Base-by-base conservation (phyloP, 192 early-diverging fungal genomes). In the Gryganskiella cystojenkinii region DNA sequence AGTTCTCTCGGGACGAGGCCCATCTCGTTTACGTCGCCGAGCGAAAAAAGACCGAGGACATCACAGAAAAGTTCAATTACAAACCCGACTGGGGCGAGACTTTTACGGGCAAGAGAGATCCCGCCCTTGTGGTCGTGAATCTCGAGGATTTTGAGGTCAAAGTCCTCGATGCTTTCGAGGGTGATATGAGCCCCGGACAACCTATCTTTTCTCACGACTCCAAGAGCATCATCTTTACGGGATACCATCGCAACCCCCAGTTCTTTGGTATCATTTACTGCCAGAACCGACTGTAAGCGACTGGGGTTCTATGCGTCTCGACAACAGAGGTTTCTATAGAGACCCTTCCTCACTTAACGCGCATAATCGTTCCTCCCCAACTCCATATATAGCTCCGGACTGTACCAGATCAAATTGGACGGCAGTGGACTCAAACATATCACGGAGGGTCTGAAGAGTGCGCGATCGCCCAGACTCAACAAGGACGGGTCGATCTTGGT, bases 41-140 rank as follows among this genome's bases (percentile, higher is more conserved):
- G 80, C 82, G 81, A 28, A 86, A 88, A 81, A 67, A 83, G 62
- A 67, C 62, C 5, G 82, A 83, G 27, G 80, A 83, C 55, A 62
- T 71, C n/a, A 54, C 24, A 17, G 55, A 76, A 54, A 81, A 82
- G 54, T 90, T 82, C 60, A 74, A 69, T 43, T 83, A 83, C 61
- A 83, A 80, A 19, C 82, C 86, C 20, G 91, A 91, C 65, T 92
- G 87, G 87, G 93, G 93, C 9, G 93, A 95, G 79, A 83, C 84
- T 4, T 90, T 90, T 49, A 79, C 44, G 40, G 90, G 90, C 34
- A 91, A 89, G 68, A 71, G 83, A 0, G 73, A 84, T 8, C 86
- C 91, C 0, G 66, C 57, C 3, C 74, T 93, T 14, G 81, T 91
- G 7, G 58, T 89, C 35, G 56, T 91, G 42, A 81, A 89, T 51